Percentiles rank a stretch among this genome's conserved stretches.
Conservation (phyloP, 75 land plant genomes). For the Larix kaempferi region DNA sequence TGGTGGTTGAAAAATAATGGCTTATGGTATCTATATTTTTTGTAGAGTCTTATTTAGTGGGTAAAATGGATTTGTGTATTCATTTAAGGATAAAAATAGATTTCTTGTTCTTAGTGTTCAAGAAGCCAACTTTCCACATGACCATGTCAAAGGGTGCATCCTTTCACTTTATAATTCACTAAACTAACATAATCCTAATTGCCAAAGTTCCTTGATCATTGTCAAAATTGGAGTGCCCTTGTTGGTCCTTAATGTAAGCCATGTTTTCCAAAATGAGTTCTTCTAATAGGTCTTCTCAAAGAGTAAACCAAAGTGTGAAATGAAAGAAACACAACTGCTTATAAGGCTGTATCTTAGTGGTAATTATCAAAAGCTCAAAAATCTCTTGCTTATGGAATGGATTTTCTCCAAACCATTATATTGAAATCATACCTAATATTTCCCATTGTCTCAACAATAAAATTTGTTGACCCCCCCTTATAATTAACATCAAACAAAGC, state of each 20-base stretch:
- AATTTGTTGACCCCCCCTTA: slow-evolving; percentile 49
- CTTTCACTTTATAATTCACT: no score
- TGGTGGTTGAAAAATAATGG: no score
- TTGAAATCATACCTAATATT: slow-evolving; percentile 93
- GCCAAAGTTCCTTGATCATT: slow-evolving; percentile 36
- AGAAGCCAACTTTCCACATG: no score
- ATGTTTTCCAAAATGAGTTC: slow-evolving; percentile 90
- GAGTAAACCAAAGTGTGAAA: slow-evolving; percentile 60
- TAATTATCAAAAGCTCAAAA: slow-evolving; percentile 95
- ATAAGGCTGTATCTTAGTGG: slow-evolving; percentile 98
- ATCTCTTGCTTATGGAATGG: slow-evolving; percentile 60
- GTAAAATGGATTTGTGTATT: no score
- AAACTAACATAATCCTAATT: slow-evolving; percentile 1
- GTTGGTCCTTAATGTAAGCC: slow-evolving; percentile 89
- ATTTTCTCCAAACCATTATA: slow-evolving; percentile 80
- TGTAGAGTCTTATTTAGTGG: no score
- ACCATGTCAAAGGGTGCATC: no score
- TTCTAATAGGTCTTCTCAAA: slow-evolving; percentile 78
- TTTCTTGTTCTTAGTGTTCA: no score
- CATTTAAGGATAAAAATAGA: no score
- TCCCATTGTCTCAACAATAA: slow-evolving; percentile 87
- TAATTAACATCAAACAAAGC: slow-evolving; percentile 85
- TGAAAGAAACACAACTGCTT: slow-evolving; percentile 86
- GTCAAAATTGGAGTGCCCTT: slow-evolving; percentile 47
- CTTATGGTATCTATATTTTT: no score